phyloP scores from a whole-genome alignment of 2,329 filamentous ascomycete genomes.

The Botrytis pseudocinerea region DNA sequence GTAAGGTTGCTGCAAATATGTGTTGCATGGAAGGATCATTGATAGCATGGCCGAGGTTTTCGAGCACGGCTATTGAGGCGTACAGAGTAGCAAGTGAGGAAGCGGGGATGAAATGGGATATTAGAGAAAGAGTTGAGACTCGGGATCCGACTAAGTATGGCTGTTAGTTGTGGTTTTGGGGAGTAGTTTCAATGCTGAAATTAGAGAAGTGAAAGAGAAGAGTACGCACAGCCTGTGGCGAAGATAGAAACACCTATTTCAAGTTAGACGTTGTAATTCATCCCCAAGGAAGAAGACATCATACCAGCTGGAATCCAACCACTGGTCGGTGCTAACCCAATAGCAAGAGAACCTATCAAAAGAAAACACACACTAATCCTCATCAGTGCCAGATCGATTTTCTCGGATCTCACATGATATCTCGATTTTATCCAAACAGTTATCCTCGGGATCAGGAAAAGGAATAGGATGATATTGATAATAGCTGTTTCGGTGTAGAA shows the following conservation, averaged over 20 bases:
- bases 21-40: slow-evolving; percentile 39
- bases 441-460: slow-evolving; percentile 35
- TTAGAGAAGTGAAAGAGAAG: slow-evolving; percentile 30
- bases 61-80: slow-evolving; percentile 37
- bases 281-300: background rate
- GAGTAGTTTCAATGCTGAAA: slow-evolving; percentile 27
- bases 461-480: slow-evolving; percentile 38
- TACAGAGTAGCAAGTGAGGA: slow-evolving; percentile 36
- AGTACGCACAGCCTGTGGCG: slow-evolving; percentile 36
- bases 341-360: slow-evolving; percentile 33
- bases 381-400: slow-evolving; percentile 36
- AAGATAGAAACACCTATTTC: slow-evolving; percentile 36
- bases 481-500: slow-evolving; percentile 40
- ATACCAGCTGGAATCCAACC: slow-evolving; percentile 34
- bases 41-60: slow-evolving; percentile 38
- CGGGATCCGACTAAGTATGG: slow-evolving; percentile 30
- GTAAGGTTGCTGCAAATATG: slow-evolving; percentile 36
- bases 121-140: slow-evolving; percentile 37
- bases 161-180: slow-evolving; percentile 5
- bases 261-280: background rate
- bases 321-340: slow-evolving; percentile 31
- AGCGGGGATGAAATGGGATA: slow-evolving; percentile 35
- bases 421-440: slow-evolving; percentile 29
- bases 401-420: slow-evolving; percentile 29
- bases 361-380: slow-evolving; percentile 34